Evolutionary conservation across 371 early-diverging fungal species (phyloP), one percentile per base, ranked within the genome.

Genomic region (Mucor lusitanicus): DNA sequence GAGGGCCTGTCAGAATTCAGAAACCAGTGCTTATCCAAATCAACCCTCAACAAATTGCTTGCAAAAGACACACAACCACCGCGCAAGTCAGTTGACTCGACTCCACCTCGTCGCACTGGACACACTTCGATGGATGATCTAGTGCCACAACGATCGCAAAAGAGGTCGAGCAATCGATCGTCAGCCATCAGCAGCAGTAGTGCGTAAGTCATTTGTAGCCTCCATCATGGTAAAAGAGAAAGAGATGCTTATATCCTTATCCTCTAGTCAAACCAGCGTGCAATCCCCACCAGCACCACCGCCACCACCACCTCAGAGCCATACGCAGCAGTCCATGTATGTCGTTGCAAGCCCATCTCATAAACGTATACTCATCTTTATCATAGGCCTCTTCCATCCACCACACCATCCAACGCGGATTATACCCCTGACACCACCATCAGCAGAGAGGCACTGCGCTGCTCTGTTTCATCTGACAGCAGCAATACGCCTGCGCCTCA

Each of bases 81-180:
- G 27, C 53, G 28, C 23, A 53, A 27, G 53, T 27, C 53, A 27
- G 23, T 53, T 23, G 53, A 56, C n/a, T 19, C 12, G 1, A 9
- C 37, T 35, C 37, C 8, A 33, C 28, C 19, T 33, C 30, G 19
- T 19, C 56, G 56, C 17, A 32, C 56, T 56, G 32, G n/a, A 33
- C 3, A n/a, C 17, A 56, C 33, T 17, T 56, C 56, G n/a, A 56
- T 56, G 56, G 56, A 56, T 19, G 56, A 56, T 56, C 33, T 56
- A 56, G 56, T 56, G 7, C 56, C 56, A 32, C 56, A 28, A 28
- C 32, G 30, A 33, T 6, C 53, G 12, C 13, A 3, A 27, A 27
- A 15, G 27, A 53, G 8, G 27, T 27, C 53, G 25, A 53, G 15
- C 15, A 25, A 27, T 1, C 53, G 53, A 27, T 7, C 53, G 12